Evolutionary conservation across 192 early-diverging fungal species (phyloP).

Genomic region (Polychytrium aggregatum): DNA sequence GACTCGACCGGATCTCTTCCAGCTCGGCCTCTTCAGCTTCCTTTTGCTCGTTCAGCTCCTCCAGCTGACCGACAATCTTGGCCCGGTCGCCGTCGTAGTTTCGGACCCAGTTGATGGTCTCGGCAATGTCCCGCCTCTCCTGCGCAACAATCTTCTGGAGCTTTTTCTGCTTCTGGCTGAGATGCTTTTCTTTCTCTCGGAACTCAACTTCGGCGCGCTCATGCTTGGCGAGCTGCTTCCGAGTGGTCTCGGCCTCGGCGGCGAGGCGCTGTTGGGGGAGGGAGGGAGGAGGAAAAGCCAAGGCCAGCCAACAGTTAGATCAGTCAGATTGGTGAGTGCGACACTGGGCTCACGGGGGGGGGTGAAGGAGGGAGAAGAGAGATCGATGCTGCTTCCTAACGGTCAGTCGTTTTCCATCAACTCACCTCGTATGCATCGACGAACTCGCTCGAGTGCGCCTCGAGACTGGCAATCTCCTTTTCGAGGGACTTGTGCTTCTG

Average conservation of each 20-base stretch:
- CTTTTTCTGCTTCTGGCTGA: slow-evolving; percentile 70
- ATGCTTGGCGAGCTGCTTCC: slow-evolving; percentile 45
- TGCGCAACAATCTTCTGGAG: slow-evolving; percentile 48
- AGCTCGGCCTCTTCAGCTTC: slow-evolving; percentile 55
- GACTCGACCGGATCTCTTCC: slow-evolving; percentile 63
- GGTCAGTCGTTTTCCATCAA: too few species aligned
- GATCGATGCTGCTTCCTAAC: too few species aligned
- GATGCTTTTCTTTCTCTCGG: slow-evolving; percentile 76
- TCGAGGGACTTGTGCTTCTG: too few species aligned
- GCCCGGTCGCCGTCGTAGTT: slow-evolving; percentile 57
- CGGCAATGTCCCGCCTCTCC: slow-evolving; percentile 41
- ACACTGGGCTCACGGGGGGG: too few species aligned
- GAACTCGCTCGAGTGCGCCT: too few species aligned
- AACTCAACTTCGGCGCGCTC: slow-evolving; percentile 62
- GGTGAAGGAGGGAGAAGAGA: too few species aligned
- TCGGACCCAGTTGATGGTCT: slow-evolving; percentile 53
- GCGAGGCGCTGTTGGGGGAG: slow-evolving; percentile 38
- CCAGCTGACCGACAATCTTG: slow-evolving; percentile 44
- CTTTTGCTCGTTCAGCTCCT: slow-evolving; percentile 49
- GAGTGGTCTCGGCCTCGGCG: slow-evolving; percentile 41
- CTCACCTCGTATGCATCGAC: too few species aligned
- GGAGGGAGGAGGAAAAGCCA: too few species aligned
- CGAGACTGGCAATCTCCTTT: too few species aligned
- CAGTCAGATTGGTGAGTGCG: too few species aligned
- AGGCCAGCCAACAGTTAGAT: too few species aligned